phyloP scores from a whole-genome alignment of 345 rosid genomes.

The Syzygium oleosum region DNA sequence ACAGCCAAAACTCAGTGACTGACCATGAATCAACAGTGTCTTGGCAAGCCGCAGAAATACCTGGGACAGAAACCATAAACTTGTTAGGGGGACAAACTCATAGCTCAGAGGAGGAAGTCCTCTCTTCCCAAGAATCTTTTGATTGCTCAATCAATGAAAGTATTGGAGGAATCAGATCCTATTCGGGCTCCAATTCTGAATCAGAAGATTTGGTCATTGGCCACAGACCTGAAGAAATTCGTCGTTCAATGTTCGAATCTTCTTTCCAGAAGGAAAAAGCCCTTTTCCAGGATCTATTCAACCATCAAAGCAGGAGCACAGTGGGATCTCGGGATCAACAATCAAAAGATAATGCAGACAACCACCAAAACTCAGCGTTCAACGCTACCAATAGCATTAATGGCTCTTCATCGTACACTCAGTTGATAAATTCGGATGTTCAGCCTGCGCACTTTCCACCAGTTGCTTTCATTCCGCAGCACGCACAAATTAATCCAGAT shows the following conservation, averaged over 20 bases:
- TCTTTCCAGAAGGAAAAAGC: slow-evolving; percentile 19
- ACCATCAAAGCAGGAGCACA: slow-evolving; percentile 19
- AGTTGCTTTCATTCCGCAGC: slow-evolving; percentile 18
- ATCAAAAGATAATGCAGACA: slow-evolving; percentile 15
- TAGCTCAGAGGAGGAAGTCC: slow-evolving; percentile 53
- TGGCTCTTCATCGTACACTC: slow-evolving; percentile 22
- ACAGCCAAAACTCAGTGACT: slow-evolving; percentile 27
- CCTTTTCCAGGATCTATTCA: slow-evolving; percentile 29
- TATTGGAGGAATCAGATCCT: slow-evolving; percentile 3
- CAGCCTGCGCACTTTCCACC: slow-evolving; percentile 9
- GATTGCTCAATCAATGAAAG: slow-evolving; percentile 7
- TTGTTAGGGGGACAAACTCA: slow-evolving; percentile 27
- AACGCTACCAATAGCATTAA: slow-evolving; percentile 14
- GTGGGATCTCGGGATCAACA: slow-evolving; percentile 13
- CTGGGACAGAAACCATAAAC: slow-evolving; percentile 31
- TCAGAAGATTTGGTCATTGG: slow-evolving; percentile 5
- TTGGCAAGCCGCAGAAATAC: slow-evolving; percentile 20
- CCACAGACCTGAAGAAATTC: slow-evolving; percentile 23
- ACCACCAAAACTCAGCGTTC: slow-evolving; percentile 16
- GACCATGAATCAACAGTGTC: slow-evolving; percentile 24
- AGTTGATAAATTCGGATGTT: slow-evolving; percentile 16
- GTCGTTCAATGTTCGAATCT: slow-evolving; percentile 17
- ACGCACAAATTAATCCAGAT: slow-evolving; percentile 12
- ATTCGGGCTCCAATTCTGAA: slow-evolving; percentile 3
- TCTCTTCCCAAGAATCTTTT: slow-evolving; percentile 68